Base-by-base conservation (phyloP, 768 basidiomycete genomes). In the Podaxis sp. region DNA sequence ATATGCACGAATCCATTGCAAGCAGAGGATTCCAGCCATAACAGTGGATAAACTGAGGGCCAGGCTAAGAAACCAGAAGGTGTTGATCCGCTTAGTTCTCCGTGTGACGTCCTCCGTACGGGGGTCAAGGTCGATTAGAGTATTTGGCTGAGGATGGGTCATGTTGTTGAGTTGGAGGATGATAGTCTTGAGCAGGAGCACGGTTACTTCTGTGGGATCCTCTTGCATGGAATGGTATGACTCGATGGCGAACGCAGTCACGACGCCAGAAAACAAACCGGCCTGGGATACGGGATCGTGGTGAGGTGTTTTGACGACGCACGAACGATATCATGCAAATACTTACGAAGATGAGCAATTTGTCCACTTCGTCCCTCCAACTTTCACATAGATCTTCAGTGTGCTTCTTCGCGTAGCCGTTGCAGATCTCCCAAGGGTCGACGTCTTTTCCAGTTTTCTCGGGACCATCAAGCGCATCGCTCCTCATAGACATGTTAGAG, bases 241-340 rank as follows among this genome's bases (percentile, higher is more conserved):
- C 42, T 70, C 68, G 13, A 72, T 63, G 22, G 67, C 65, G 52
- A 73, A 73, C 1, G 71, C 69, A 6, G 67, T 68, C 9, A 70
- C 71, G 19, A 68, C 65, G 26, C 66, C 71, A 8, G 71, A 69
- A 57, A 72, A 72, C 26, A 72, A 65, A 19, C 67, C 68, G 15
- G 69, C 69, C 71, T 72, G 17, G 22, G 55, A 6, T 42, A 8
- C 2, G 5, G 9, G 3, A 19, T 54, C 30, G 13, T 15, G 15
- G 33, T 54, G 36, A 13, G 54, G 11, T 8, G 28, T 30, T 54
- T 19, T 0, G 38, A 39, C 33, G 17, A 51, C n/a, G 19, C 22
- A 22, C 11, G 48, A 51, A 30, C 1, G 17, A 51, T 28, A 13
- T 38, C 7, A 6, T 4, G 26, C 40, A 52, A 24, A 30, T 1